Percentiles rank a stretch among this genome's conserved stretches.
phyloP scores from a whole-genome alignment of 768 basidiomycete species.

The Mycena latifolia region DNA sequence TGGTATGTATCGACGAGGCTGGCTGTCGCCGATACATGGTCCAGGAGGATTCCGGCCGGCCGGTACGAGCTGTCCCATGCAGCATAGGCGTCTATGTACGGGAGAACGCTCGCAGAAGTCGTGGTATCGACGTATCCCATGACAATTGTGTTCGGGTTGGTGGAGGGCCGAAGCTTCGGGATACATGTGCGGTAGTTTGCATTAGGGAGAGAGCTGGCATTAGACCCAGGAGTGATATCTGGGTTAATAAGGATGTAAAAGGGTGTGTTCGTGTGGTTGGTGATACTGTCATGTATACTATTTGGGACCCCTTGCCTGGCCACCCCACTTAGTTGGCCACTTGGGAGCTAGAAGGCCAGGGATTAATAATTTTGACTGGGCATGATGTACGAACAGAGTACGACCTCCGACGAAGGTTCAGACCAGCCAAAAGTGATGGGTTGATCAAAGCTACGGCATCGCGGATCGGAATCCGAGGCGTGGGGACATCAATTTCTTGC shows the following conservation, averaged over 20 bases:
- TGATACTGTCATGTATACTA: conserved; percentile 39
- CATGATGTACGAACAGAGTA: too few relatives aligned
- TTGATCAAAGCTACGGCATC: too few relatives aligned
- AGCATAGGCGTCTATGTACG: conserved; percentile 30
- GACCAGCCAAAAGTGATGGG: too few relatives aligned
- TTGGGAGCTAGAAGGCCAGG: too few relatives aligned
- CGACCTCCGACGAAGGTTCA: too few relatives aligned
- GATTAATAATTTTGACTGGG: too few relatives aligned
- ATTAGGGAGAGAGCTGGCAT: conserved; percentile 28
- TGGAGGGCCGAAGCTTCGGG: background rate
- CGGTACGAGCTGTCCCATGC: conserved; percentile 22
- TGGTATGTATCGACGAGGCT: conserved; percentile 4
- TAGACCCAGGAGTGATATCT: too few relatives aligned
- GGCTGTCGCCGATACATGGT: conserved; percentile 1
- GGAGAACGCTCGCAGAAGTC: background rate
- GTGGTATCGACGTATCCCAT: conserved; percentile 25
- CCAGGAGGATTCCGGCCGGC: conserved; percentile 27
- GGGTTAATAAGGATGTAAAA: conserved; percentile 46
- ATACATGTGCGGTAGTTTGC: background rate
- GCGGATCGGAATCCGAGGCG: too few relatives aligned
- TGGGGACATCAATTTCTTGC: too few relatives aligned
- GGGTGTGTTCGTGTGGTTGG: conserved; percentile 36
- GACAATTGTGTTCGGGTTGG: background rate
- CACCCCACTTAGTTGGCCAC: too few relatives aligned
- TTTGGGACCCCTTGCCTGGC: too few relatives aligned